Evolutionary conservation across 495 filamentous ascomycete genomes (phyloP).

Genomic region (Penicillium argentinense): DNA sequence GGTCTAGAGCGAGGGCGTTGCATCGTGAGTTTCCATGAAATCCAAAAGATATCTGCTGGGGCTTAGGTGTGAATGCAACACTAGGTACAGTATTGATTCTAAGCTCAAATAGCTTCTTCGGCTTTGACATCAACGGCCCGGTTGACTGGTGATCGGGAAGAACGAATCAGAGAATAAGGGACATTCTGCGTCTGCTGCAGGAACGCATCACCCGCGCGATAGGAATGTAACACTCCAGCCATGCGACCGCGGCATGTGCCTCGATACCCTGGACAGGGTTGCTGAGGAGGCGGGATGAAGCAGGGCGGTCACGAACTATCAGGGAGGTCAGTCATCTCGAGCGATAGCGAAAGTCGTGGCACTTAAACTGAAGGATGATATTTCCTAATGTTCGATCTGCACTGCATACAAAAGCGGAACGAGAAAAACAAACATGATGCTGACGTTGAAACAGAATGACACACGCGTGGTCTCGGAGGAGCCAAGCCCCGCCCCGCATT

Average conservation of each 20-base stretch:
- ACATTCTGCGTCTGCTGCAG: slow-evolving; percentile 9
- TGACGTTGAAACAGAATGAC: neutral
- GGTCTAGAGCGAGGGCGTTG: neutral
- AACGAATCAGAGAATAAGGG: neutral
- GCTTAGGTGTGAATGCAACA: slow-evolving; percentile 10
- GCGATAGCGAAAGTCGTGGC: neutral
- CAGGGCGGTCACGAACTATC: too few relatives aligned
- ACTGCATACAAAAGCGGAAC: neutral
- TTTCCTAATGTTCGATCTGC: neutral
- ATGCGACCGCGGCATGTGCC: slow-evolving; percentile 28
- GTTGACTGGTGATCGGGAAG: too few relatives aligned
- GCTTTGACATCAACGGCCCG: too few relatives aligned
- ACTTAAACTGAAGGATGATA: too few relatives aligned
- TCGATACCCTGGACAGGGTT: slow-evolving; percentile 3
- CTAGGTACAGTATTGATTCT: neutral
- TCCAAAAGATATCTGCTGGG: neutral
- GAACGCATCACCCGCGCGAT: slow-evolving; percentile 16
- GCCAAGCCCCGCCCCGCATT: too few relatives aligned
- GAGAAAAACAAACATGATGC: neutral
- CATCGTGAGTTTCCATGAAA: neutral
- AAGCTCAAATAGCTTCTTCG: neutral
- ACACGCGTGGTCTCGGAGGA: too few relatives aligned
- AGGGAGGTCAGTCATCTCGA: neutral
- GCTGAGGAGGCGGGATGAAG: too few relatives aligned
- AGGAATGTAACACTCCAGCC: slow-evolving; percentile 23